phyloP scores from a whole-genome alignment of 2,329 filamentous ascomycete species.

The Colletotrichum coccodes region DNA sequence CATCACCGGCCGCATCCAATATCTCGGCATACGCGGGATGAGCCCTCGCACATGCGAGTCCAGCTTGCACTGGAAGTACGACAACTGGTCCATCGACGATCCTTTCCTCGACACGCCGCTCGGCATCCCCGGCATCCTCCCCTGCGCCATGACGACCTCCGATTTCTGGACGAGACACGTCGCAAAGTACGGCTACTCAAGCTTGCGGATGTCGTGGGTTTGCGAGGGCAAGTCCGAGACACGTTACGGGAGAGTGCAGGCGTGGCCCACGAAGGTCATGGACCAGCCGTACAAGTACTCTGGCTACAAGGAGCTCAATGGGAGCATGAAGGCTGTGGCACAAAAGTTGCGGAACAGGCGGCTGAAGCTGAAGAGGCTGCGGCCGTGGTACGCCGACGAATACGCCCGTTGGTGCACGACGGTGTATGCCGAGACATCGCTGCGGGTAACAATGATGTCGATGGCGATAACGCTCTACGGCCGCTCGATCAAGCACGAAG shows the following conservation, averaged over 20 bases:
- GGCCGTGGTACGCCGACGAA: conserved; percentile 1
- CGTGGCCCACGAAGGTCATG: neutral
- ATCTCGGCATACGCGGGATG: neutral
- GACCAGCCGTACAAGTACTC: neutral
- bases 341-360: neutral
- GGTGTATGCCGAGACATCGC: neutral
- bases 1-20: neutral
- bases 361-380: neutral
- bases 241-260: neutral
- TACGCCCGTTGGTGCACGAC: conserved; percentile 4
- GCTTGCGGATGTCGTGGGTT: neutral
- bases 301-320: neutral
- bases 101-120: neutral
- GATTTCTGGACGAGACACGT: conserved; percentile 14
- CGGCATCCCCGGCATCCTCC: neutral
- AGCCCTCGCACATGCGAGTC: neutral
- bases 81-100: neutral
- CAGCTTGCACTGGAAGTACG: neutral
- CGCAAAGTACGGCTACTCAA: neutral
- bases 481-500: neutral
- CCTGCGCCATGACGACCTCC: neutral
- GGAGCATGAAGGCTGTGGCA: neutral
- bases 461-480: neutral
- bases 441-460: neutral
- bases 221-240: neutral